These are phyloP conservation scores for Fusarium clavum DNA, from an alignment of 2,329 filamentous ascomycete species.

Conservation along the genomic window DNA sequence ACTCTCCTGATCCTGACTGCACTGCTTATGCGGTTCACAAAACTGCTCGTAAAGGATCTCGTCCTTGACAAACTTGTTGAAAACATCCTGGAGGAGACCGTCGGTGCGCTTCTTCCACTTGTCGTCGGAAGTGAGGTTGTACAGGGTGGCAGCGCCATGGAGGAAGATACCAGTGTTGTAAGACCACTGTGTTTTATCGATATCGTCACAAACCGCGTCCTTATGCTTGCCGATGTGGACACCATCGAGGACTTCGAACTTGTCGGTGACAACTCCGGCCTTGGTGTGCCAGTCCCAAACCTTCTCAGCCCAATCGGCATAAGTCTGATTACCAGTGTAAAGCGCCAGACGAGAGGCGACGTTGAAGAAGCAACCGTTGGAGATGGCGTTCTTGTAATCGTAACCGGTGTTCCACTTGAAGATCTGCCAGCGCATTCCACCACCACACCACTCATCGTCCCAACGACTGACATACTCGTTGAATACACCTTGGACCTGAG, in stretches of 20 bases:
- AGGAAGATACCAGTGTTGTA: constrained; percentile 77
- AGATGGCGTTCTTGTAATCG: constrained; percentile 76
- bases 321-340: constrained; percentile 84
- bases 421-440: constrained; percentile 88
- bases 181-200: constrained; percentile 72
- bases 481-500: constrained; percentile 81
- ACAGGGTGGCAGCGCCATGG: constrained; percentile 70
- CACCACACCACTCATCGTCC: constrained; percentile 72
- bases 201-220: constrained; percentile 63
- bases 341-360: constrained; percentile 76
- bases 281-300: constrained; percentile 74
- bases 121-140: constrained; percentile 65
- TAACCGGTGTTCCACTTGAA: constrained; percentile 80
- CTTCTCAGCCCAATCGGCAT: constrained; percentile 78
- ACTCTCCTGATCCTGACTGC: constrained; percentile 77
- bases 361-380: constrained; percentile 78
- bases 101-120: constrained; percentile 69
- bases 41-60: constrained; percentile 72
- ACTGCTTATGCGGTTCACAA: constrained; percentile 71
- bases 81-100: constrained; percentile 65
- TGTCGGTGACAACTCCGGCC: constrained; percentile 66
- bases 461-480: constrained; percentile 80
- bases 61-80: constrained; percentile 64
- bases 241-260: constrained; percentile 68
- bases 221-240: constrained; percentile 52